Conservation (phyloP, 129 eudicot genomes). For the Pulicaria dysenterica region DNA sequence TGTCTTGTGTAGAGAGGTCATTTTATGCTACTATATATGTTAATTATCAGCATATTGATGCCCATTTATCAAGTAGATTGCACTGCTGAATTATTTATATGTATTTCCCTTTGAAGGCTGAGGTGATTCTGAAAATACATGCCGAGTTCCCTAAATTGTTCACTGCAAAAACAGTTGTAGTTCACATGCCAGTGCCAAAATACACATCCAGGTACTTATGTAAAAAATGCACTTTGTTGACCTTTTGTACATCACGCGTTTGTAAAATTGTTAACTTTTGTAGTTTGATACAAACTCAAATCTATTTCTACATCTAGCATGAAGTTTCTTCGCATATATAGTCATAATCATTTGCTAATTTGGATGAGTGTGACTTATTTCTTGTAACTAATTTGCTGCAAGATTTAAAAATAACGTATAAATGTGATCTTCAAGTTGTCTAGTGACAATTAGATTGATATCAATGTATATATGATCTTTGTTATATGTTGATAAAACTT, state of each 20-base stretch:
- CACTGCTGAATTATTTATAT: constrained; percentile 1
- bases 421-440: not conserved
- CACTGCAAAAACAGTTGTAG: constrained; percentile 78
- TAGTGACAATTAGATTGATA: not conserved
- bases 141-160: constrained; percentile 78
- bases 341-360: not conserved
- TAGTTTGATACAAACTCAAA: not conserved
- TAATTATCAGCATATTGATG: too few species aligned
- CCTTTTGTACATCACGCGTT: constrained; percentile 1
- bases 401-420: not conserved
- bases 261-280: not conserved
- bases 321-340: not conserved
- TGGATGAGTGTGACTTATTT: not conserved
- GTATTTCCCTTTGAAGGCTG: constrained; percentile 51
- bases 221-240: not conserved
- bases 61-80: constrained; percentile 12
- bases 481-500: not conserved
- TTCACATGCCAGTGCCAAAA: constrained; percentile 86
- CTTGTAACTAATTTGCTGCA: not conserved
- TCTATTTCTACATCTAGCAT: not conserved
- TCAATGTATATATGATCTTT: not conserved
- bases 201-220: constrained; percentile 72
- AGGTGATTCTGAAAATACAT: constrained; percentile 76
- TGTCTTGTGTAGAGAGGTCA: too few species aligned
- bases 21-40: too few species aligned